These are phyloP conservation scores for Cornus suecica DNA, from an alignment of 148 eudicot genomes.

Conservation along the genomic window DNA sequence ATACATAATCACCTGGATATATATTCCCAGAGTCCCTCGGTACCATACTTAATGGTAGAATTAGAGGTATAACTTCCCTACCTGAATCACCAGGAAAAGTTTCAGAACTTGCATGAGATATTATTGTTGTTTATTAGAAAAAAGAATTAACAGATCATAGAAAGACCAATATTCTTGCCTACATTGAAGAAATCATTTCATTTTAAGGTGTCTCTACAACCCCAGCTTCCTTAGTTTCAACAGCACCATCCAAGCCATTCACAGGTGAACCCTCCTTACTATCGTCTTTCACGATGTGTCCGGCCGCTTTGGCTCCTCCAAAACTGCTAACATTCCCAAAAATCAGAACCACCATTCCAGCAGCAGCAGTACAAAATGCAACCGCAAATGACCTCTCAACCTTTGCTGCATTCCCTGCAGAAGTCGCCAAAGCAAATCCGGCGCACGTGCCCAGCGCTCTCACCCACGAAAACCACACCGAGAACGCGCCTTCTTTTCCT, in stretches of 20 bases:
- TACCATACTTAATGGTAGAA: too few species aligned
- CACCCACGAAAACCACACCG: slow-evolving; percentile 49
- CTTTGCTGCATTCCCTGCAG: slow-evolving; percentile 14
- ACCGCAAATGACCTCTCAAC: slow-evolving; percentile 26
- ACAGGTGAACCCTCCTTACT: slow-evolving; percentile 20
- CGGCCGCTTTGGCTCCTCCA: slow-evolving; percentile 46
- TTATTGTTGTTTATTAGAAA: background rate
- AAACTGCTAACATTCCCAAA: slow-evolving; percentile 41
- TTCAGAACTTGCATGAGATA: background rate
- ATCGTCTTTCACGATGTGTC: slow-evolving; percentile 28
- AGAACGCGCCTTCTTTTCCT: slow-evolving; percentile 45
- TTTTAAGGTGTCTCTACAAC: too few species aligned
- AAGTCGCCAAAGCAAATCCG: slow-evolving; percentile 41
- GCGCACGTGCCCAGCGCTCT: slow-evolving; percentile 35
- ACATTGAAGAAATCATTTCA: background rate
- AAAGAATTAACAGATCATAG: background rate
- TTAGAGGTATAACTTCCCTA: background rate
- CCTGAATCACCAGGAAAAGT: background rate
- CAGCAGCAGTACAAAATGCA: slow-evolving; percentile 28
- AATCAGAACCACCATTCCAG: slow-evolving; percentile 30
- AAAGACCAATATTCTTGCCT: background rate
- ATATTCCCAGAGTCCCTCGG: too few species aligned
- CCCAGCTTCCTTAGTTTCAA: too few species aligned
- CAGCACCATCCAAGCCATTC: slow-evolving; percentile 8
- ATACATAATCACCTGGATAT: background rate